phyloP scores from a whole-genome alignment of 257 asterid species.

The Solanum etuberosum region DNA sequence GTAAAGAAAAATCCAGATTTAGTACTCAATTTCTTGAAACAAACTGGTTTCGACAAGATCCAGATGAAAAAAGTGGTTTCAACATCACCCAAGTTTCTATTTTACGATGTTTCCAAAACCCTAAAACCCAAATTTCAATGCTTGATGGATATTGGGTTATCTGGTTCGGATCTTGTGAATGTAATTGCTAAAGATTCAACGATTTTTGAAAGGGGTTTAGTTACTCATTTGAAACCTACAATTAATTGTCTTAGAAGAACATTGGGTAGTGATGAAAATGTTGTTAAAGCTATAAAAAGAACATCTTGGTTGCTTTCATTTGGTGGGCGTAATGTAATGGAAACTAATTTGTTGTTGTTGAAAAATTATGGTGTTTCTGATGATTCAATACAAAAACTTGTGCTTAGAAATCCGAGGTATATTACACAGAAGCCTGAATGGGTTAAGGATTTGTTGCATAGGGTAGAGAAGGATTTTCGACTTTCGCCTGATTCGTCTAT shows the following conservation, averaged over 20 bases:
- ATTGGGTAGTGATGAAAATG: background rate
- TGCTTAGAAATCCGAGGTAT: background rate
- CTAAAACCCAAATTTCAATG: slow-evolving; percentile 5
- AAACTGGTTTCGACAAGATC: background rate
- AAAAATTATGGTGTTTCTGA: background rate
- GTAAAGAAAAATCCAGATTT: background rate
- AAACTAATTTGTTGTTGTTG: background rate
- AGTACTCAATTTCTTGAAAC: slow-evolving; percentile 4
- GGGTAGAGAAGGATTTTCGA: background rate
- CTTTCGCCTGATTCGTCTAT: background rate
- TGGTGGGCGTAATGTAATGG: background rate
- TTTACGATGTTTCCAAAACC: background rate
- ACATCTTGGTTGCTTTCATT: background rate
- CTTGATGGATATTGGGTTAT: background rate
- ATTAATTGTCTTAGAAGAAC: background rate
- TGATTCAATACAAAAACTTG: background rate
- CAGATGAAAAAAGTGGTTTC: slow-evolving; percentile 8
- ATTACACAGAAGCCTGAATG: background rate
- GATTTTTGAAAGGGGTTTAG: background rate
- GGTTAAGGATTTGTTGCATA: slow-evolving; percentile 1
- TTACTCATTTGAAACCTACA: background rate
- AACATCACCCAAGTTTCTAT: background rate
- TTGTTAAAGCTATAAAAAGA: background rate
- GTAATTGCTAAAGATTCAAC: background rate
- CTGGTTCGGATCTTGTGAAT: background rate